Evolutionary conservation across 1,139 yeast genomes (phyloP).

Genomic region (Candida albicans): DNA sequence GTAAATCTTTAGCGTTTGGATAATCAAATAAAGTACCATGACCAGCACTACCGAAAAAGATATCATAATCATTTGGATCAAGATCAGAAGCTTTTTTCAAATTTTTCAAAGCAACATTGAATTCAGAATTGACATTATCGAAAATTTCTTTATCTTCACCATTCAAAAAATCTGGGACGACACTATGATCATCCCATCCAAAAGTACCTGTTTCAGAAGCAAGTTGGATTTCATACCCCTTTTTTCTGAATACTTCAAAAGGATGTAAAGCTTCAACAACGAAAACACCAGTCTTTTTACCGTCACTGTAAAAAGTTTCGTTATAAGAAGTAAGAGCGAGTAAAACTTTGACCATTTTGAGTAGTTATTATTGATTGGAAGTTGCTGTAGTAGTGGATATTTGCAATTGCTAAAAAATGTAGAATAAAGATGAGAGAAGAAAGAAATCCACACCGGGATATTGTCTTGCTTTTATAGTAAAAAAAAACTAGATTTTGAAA

Average conservation of each 20-base stretch:
- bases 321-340: slow-evolving; percentile 53
- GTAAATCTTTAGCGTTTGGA: slow-evolving; percentile 51
- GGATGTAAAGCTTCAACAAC: slow-evolving; percentile 61
- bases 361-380: background rate
- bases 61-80: slow-evolving; percentile 47
- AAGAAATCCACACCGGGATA: background rate
- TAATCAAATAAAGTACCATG: slow-evolving; percentile 63
- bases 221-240: slow-evolving; percentile 53
- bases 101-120: slow-evolving; percentile 31
- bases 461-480: no score
- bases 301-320: slow-evolving; percentile 55
- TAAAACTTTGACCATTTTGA: slow-evolving; percentile 34
- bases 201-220: slow-evolving; percentile 58
- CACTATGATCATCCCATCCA: slow-evolving; percentile 57
- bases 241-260: slow-evolving; percentile 41
- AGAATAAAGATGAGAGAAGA: background rate
- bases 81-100: slow-evolving; percentile 47
- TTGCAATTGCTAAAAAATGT: no score
- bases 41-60: slow-evolving; percentile 64
- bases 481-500: no score
- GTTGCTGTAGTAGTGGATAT: no score
- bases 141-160: slow-evolving; percentile 43
- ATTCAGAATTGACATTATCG: slow-evolving; percentile 39
- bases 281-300: slow-evolving; percentile 56
- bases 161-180: slow-evolving; percentile 35